Percentiles rank a stretch among this genome's conserved stretches.
Evolutionary conservation across 2,329 filamentous ascomycete genomes (phyloP).

Genomic region (Zopfia rhizophila): DNA sequence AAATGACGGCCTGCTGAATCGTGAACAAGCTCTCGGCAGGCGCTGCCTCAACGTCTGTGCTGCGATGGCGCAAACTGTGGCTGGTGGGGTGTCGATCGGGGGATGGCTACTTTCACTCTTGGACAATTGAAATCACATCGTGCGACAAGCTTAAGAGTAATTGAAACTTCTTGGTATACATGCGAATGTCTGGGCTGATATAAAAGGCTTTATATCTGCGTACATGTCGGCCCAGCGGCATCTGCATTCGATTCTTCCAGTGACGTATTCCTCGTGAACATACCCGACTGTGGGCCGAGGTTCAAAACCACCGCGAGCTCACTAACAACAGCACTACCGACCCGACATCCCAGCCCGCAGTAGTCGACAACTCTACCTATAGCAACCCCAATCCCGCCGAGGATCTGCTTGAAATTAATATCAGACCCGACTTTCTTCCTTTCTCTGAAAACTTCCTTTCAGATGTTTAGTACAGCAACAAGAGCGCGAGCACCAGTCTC

Average conservation of each 20-base stretch:
- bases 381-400: constrained; percentile 31
- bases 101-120: constrained; percentile 2
- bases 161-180: constrained; percentile 1
- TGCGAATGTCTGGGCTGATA: background rate
- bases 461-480: constrained; percentile 55
- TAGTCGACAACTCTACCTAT: constrained; percentile 26
- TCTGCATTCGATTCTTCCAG: constrained; percentile 1
- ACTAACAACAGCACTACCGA: constrained; percentile 2
- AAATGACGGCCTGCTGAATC: too few species aligned
- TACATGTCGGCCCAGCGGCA: constrained; percentile 16
- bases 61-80: too few species aligned
- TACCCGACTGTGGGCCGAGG: constrained; percentile 21
- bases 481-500: constrained; percentile 51
- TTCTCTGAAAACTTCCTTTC: constrained; percentile 24
- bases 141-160: too few species aligned
- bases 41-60: too few species aligned
- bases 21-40: too few species aligned
- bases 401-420: constrained; percentile 16
- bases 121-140: constrained; percentile 2
- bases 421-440: background rate
- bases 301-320: constrained; percentile 9
- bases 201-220: background rate
- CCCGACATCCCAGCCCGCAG: constrained; percentile 24
- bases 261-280: constrained; percentile 21
- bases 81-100: constrained; percentile 14